Evolutionary conservation across 208 protist species (phyloP).

Genomic region (Trypanosoma caninum): DNA sequence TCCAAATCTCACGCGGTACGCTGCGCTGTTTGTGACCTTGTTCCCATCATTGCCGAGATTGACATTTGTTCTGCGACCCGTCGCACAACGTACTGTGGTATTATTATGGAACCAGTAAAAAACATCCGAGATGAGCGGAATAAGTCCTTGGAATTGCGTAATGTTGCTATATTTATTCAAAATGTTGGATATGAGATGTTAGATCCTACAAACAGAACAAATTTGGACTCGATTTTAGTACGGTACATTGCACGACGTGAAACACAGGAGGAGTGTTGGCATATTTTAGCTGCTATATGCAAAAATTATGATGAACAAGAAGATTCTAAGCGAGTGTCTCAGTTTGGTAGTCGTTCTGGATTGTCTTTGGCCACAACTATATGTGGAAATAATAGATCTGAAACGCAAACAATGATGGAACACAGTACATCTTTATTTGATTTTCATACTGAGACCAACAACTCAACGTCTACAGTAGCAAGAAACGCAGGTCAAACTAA

Average conservation of each 20-base stretch:
- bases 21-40: slow-evolving; percentile 73
- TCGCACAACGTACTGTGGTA: slow-evolving; percentile 73
- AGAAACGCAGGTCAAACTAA: not conserved
- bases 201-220: slow-evolving; percentile 78
- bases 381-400: slow-evolving; percentile 8
- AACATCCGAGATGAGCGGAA: slow-evolving; percentile 83
- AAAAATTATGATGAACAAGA: slow-evolving; percentile 21
- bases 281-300: slow-evolving; percentile 81
- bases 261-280: slow-evolving; percentile 88
- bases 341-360: not conserved
- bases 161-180: slow-evolving; percentile 80
- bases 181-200: slow-evolving; percentile 79
- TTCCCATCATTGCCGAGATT: slow-evolving; percentile 82
- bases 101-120: slow-evolving; percentile 92
- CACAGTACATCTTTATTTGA: not conserved
- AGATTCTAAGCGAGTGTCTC: not conserved
- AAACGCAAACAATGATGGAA: not conserved
- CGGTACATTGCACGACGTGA: slow-evolving; percentile 83
- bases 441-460: not conserved
- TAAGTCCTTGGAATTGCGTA: slow-evolving; percentile 77
- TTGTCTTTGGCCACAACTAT: not conserved
- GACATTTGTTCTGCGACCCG: slow-evolving; percentile 64
- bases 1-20: slow-evolving; percentile 79
- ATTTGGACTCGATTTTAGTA: slow-evolving; percentile 83
- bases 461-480: not conserved